Base-by-base conservation (phyloP, 2,329 filamentous ascomycete species). In the Pseudogymnoascus sp. region DNA sequence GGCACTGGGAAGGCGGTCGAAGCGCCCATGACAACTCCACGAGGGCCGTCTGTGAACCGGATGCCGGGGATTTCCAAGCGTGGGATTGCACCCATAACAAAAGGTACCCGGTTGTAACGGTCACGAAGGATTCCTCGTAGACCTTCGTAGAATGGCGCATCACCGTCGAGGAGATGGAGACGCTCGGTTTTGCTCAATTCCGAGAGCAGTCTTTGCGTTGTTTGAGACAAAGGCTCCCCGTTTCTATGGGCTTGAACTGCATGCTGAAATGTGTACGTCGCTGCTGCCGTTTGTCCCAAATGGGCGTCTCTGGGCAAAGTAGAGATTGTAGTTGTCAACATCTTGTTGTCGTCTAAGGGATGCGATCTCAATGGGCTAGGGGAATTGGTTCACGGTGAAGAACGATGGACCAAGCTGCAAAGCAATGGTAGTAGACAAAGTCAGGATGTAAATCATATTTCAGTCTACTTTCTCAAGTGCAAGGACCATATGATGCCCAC, bases 1-100 rank as follows among this genome's bases (percentile, higher is more conserved):
- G 62, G 38, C 14, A 65, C 63, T 8, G 63, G 63, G 18, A 65
- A 65, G 12, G 62, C 63, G 12, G 63, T 65, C 34, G 63, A 65
- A 2, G 34, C 38, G 37, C 61, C 61, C 53, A 65, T 61, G 28
- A 65, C 63, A 67, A 71, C 64, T 8, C 69, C 70, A 9, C 70
- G 66, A 11, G 70, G 69, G 1, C 70, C 70, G 56, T 72, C 70
- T 8, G 67, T 68, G 63, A 72, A 72, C 12, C 61, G 66, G 18
- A 65, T 61, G 8, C 63, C 63, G 7, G 63, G 63, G 21, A 65
- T 65, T 42, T 42, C 62, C 5, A 65, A 23, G 21, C 63, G 63
- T 21, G 38, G 61, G 59, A 65, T 59, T 18, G 40, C 31, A 5
- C 63, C 63, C 23, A 59, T 40, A 14, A 63, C 61, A 59, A 61